phyloP scores from a whole-genome alignment of 2,329 filamentous ascomycete genomes.

The Monilinia vaccinii-corymbosi region DNA sequence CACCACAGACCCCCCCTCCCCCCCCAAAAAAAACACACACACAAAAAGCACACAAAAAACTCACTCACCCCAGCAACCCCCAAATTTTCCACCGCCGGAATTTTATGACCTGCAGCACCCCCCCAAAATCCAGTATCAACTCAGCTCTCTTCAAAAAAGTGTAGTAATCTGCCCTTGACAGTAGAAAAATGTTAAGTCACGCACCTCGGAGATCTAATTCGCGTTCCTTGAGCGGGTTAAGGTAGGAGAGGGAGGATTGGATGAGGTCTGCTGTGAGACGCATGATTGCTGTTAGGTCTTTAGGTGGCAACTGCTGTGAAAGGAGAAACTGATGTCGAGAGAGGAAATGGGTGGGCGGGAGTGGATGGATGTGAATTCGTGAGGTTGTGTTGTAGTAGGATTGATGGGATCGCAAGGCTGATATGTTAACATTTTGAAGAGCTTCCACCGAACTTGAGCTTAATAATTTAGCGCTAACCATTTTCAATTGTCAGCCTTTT shows the following conservation, averaged over 20 bases:
- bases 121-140: conserved; percentile 62
- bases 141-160: conserved; percentile 64
- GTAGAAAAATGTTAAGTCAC: conserved; percentile 39
- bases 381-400: not conserved
- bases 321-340: not conserved
- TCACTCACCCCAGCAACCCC: conserved; percentile 85
- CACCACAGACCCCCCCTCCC: not conserved
- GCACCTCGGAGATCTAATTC: conserved; percentile 99
- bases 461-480: not conserved
- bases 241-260: conserved; percentile 88
- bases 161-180: conserved; percentile 97
- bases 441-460: not conserved
- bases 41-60: conserved; percentile 2
- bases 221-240: conserved; percentile 97
- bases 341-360: not conserved
- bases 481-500: not conserved
- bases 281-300: conserved; percentile 44
- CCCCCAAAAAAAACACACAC: not conserved
- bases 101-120: conserved; percentile 82
- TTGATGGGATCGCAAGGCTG: not conserved
- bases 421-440: not conserved
- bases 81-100: conserved; percentile 94
- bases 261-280: conserved; percentile 94
- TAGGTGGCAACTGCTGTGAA: not conserved
- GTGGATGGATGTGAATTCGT: not conserved